Percentiles rank a stretch among this genome's conserved stretches.
Conservation (phyloP, 2,329 filamentous ascomycete genomes). For the Acephala macrosclerotiorum region DNA sequence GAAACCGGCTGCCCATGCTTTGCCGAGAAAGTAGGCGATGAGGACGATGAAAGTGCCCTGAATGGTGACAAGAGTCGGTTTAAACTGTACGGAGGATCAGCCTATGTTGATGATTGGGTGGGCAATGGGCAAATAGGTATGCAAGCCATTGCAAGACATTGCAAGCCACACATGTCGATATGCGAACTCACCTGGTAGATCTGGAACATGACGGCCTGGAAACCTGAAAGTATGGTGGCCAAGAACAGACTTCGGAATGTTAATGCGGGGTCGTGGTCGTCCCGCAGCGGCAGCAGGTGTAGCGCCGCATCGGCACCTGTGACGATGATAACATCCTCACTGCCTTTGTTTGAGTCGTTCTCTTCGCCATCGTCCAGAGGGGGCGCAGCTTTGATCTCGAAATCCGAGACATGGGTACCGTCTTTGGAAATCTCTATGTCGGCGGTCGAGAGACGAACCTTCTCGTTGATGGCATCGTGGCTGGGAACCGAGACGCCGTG, state of each 20-base stretch:
- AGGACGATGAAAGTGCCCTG: conserved; percentile 63
- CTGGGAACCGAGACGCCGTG: conserved; percentile 43
- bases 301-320: conserved; percentile 58
- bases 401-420: conserved; percentile 9
- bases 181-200: conserved; percentile 56
- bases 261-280: conserved; percentile 58
- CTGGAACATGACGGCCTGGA: conserved; percentile 62
- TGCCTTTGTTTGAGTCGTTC: conserved; percentile 40
- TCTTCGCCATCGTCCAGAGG: conserved; percentile 36
- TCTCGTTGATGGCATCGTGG: conserved; percentile 44
- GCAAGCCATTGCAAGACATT: neutral
- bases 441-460: conserved; percentile 29
- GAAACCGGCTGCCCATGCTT: conserved; percentile 54
- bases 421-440: conserved; percentile 27
- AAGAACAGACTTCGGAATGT: conserved; percentile 61
- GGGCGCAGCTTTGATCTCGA: conserved; percentile 34
- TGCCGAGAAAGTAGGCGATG: conserved; percentile 62
- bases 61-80: conserved; percentile 57
- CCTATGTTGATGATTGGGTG: neutral
- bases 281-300: conserved; percentile 58
- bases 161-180: neutral
- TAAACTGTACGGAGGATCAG: conserved; percentile 50
- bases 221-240: conserved; percentile 56
- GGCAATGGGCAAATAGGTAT: neutral
- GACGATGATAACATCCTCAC: conserved; percentile 55